These are phyloP conservation scores for Gaultheria prostrata DNA, from an alignment of 148 eudicot genomes.

Conservation along the genomic window DNA sequence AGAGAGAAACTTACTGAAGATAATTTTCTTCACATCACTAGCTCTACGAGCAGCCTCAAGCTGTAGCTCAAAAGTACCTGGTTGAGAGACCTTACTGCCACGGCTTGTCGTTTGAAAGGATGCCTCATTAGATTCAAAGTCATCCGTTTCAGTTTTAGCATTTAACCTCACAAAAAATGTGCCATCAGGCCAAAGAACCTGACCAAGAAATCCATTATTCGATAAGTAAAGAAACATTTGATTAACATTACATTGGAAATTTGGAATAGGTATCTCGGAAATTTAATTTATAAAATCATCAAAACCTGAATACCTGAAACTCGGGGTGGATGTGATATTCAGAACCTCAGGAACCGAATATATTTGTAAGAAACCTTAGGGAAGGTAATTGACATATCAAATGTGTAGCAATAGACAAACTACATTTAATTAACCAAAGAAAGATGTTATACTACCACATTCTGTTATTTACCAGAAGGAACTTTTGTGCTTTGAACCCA, in stretches of 20 bases:
- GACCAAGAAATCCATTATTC: conserved; percentile 16
- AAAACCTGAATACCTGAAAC: neutral
- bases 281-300: neutral
- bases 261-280: neutral
- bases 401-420: neutral
- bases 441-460: neutral
- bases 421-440: neutral
- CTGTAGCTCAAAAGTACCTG: conserved; percentile 72
- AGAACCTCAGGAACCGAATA: neutral
- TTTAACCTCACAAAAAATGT: conserved; percentile 64
- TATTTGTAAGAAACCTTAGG: neutral
- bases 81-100: conserved; percentile 38
- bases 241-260: neutral
- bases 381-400: neutral
- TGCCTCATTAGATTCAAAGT: conserved; percentile 33
- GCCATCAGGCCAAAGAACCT: conserved; percentile 94
- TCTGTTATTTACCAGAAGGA: too few relatives aligned
- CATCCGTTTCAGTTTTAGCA: conserved; percentile 32
- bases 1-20: conserved; percentile 52
- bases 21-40: conserved; percentile 71
- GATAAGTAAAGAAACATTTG: conserved; percentile 12
- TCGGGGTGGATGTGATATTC: neutral
- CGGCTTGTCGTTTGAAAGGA: conserved; percentile 43
- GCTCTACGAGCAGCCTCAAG: conserved; percentile 96
- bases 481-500: too few relatives aligned